phyloP scores from a whole-genome alignment of 257 asterid species.

The Ehretia macrophylla region DNA sequence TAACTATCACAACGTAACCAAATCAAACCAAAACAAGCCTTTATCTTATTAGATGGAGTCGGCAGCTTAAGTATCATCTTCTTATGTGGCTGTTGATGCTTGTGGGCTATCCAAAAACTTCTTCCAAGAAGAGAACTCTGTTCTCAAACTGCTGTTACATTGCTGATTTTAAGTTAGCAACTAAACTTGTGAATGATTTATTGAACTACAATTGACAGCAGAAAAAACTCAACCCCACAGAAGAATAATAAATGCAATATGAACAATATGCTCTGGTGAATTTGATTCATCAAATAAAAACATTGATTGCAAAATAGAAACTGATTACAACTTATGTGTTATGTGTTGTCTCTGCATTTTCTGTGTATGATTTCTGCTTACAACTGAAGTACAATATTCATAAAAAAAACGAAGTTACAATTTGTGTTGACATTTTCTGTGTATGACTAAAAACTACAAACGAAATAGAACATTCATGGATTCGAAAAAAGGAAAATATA shows the following conservation, averaged over 20 bases:
- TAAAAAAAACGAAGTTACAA: background rate
- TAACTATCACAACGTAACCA: too few relatives aligned
- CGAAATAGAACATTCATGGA: conserved; percentile 13
- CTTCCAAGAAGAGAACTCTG: too few relatives aligned
- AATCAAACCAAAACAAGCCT: too few relatives aligned
- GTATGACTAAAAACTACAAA: background rate
- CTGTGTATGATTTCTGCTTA: too few relatives aligned
- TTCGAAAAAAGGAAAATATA: conserved; percentile 4
- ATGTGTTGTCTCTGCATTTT: background rate
- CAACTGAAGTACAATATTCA: background rate
- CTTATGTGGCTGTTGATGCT: too few relatives aligned
- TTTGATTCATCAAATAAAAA: background rate
- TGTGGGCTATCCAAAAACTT: too few relatives aligned
- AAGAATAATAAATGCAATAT: background rate
- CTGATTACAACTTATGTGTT: background rate
- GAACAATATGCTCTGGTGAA: background rate
- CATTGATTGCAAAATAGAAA: background rate
- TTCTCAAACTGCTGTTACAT: too few relatives aligned
- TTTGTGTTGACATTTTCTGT: background rate
- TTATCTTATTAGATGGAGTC: too few relatives aligned
- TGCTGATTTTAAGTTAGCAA: too few relatives aligned
- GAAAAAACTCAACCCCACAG: background rate
- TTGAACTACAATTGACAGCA: too few relatives aligned
- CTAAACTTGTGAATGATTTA: too few relatives aligned
- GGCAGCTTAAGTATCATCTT: too few relatives aligned